Percentiles rank a stretch among this genome's conserved stretches.
Evolutionary conservation across 768 basidiomycete species (phyloP).

Genomic region (Sistotremastrum suecicum): DNA sequence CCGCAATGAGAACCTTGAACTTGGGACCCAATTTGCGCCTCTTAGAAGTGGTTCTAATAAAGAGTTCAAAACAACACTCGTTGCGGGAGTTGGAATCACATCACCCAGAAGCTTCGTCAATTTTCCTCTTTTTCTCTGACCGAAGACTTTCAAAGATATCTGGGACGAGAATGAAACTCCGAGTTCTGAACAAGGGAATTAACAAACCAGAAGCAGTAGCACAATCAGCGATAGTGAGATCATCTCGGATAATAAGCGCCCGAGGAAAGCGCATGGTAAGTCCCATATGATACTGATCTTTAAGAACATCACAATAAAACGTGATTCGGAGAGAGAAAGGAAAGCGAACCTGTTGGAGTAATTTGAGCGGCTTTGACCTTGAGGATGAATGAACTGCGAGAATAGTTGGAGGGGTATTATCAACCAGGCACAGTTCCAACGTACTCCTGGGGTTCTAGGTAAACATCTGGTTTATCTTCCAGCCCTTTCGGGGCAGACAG

Average conservation of each 20-base stretch:
- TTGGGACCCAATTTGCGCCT: background rate
- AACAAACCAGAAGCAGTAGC: conserved; percentile 47
- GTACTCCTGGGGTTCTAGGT: conserved; percentile 81
- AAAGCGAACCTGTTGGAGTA: conserved; percentile 44
- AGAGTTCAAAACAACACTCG: too few relatives aligned
- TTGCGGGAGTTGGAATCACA: background rate
- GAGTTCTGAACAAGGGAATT: background rate
- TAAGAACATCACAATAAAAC: conserved; percentile 3
- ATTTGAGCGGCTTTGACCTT: conserved; percentile 93
- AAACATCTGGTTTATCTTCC: conserved; percentile 83
- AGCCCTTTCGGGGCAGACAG: conserved; percentile 42
- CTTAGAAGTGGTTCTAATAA: background rate
- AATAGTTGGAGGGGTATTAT: conserved; percentile 1
- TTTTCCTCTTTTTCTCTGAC: conserved; percentile 59
- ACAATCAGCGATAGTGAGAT: conserved; percentile 59
- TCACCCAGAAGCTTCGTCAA: conserved; percentile 46
- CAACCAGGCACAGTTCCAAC: conserved; percentile 7
- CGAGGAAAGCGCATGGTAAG: conserved; percentile 94
- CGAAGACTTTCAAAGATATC: conserved; percentile 47
- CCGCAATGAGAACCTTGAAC: too few relatives aligned
- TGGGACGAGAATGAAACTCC: conserved; percentile 13
- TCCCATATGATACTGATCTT: conserved; percentile 73
- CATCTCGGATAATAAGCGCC: conserved; percentile 66
- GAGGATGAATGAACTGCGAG: conserved; percentile 74
- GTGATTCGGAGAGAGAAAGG: background rate